These are phyloP conservation scores for Aristolochia contorta DNA, from an alignment of 164 flowering plant genomes.

Conservation along the genomic window DNA sequence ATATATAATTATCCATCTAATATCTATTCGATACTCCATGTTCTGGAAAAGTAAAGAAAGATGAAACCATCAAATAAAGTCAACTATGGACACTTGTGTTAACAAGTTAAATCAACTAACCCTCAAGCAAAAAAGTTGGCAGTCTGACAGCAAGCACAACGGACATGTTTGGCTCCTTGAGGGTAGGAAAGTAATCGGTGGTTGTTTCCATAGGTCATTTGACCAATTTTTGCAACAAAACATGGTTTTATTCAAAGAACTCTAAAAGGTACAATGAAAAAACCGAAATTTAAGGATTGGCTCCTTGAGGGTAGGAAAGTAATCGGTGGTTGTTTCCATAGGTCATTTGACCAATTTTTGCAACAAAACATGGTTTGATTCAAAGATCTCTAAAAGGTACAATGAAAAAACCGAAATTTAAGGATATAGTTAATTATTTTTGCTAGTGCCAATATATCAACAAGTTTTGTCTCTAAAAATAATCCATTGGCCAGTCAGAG, in stretches of 20 bases:
- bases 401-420: too few species aligned
- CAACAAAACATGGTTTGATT: slow-evolving; percentile 4
- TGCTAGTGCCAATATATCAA: too few species aligned
- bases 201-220: slow-evolving; percentile 89
- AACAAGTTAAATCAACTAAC: slow-evolving; percentile 18
- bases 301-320: slow-evolving; percentile 55
- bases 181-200: slow-evolving; percentile 58
- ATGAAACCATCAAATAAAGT: too few species aligned
- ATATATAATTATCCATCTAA: too few species aligned
- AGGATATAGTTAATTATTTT: too few species aligned
- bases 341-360: slow-evolving; percentile 79
- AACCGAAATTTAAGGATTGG: slow-evolving; percentile 7
- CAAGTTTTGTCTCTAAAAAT: too few species aligned
- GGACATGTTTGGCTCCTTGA: slow-evolving; percentile 45
- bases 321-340: slow-evolving; percentile 78
- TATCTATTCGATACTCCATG: too few species aligned
- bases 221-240: slow-evolving; percentile 54
- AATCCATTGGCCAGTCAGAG: too few species aligned
- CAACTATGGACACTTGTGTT: neutral
- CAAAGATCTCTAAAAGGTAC: too few species aligned
- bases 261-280: too few species aligned
- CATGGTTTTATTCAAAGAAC: neutral
- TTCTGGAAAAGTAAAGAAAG: too few species aligned
- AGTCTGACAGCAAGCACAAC: slow-evolving; percentile 57
- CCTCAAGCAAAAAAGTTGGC: slow-evolving; percentile 68